These are phyloP conservation scores for Pistacia vera DNA, from an alignment of 345 rosid genomes.

Conservation along the genomic window DNA sequence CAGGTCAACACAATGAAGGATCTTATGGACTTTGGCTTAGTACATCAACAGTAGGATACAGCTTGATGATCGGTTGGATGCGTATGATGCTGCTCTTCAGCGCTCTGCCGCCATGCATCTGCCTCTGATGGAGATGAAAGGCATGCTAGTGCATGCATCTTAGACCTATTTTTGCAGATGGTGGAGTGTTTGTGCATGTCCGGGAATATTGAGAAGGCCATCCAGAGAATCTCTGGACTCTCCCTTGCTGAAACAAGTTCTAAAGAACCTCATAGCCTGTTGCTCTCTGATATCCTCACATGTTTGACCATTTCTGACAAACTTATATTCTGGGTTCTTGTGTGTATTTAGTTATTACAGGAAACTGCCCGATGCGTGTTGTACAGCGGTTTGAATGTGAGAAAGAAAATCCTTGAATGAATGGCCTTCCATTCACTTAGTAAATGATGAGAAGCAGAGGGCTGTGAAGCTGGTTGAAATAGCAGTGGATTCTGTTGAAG, in stretches of 20 bases:
- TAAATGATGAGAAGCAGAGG: slow-evolving; percentile 52
- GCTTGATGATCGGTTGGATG: slow-evolving; percentile 65
- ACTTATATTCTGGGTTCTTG: slow-evolving; percentile 99
- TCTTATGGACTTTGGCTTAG: slow-evolving; percentile 89
- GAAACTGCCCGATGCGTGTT: slow-evolving; percentile 84
- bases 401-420: slow-evolving; percentile 65
- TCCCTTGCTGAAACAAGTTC: slow-evolving; percentile 46
- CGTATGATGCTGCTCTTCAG: slow-evolving; percentile 74
- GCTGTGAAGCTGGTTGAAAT: slow-evolving; percentile 52
- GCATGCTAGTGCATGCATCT: slow-evolving; percentile 75
- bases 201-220: slow-evolving; percentile 67
- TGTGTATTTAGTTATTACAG: slow-evolving; percentile 96
- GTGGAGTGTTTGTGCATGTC: slow-evolving; percentile 75
- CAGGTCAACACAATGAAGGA: slow-evolving; percentile 71
- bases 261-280: slow-evolving; percentile 58
- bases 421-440: slow-evolving; percentile 72
- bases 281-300: slow-evolving; percentile 76
- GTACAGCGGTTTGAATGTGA: slow-evolving; percentile 71
- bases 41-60: slow-evolving; percentile 80
- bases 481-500: slow-evolving; percentile 45
- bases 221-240: slow-evolving; percentile 50
- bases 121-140: slow-evolving; percentile 38
- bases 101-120: slow-evolving; percentile 52
- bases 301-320: slow-evolving; percentile 90
- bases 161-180: slow-evolving; percentile 92